phyloP scores from a whole-genome alignment of 148 eudicot genomes.

The Rhododendron ferrugineum region DNA sequence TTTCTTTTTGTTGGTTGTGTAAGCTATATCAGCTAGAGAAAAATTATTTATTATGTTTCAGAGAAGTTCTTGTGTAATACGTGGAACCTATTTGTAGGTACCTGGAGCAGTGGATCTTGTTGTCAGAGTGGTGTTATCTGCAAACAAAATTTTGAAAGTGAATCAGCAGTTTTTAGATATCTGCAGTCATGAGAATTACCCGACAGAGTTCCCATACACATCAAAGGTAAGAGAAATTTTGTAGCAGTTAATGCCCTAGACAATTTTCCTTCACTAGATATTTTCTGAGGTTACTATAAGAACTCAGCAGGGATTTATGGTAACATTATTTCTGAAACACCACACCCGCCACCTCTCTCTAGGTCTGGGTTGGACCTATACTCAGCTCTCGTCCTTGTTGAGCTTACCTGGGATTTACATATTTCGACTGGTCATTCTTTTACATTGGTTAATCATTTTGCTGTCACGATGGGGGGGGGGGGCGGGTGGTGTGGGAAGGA shows the following conservation, averaged over 20 bases:
- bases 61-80: background rate
- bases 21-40: background rate
- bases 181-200: slow-evolving; percentile 59
- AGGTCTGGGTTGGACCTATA: background rate
- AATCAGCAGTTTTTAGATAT: slow-evolving; percentile 74
- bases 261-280: background rate
- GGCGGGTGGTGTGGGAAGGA: background rate
- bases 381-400: background rate
- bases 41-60: background rate
- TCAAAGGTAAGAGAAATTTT: slow-evolving; percentile 55
- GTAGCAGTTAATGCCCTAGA: background rate
- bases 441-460: background rate
- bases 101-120: slow-evolving; percentile 59
- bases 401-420: background rate
- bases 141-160: slow-evolving; percentile 65
- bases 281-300: background rate
- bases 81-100: slow-evolving; percentile 36
- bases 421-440: background rate
- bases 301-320: background rate
- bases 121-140: slow-evolving; percentile 79
- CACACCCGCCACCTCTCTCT: background rate
- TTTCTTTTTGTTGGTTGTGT: background rate
- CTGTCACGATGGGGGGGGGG: background rate
- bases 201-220: slow-evolving; percentile 68
- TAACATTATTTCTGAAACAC: background rate